Evolutionary conservation across 768 basidiomycete genomes (phyloP).

Genomic region (Ramaria rubella): DNA sequence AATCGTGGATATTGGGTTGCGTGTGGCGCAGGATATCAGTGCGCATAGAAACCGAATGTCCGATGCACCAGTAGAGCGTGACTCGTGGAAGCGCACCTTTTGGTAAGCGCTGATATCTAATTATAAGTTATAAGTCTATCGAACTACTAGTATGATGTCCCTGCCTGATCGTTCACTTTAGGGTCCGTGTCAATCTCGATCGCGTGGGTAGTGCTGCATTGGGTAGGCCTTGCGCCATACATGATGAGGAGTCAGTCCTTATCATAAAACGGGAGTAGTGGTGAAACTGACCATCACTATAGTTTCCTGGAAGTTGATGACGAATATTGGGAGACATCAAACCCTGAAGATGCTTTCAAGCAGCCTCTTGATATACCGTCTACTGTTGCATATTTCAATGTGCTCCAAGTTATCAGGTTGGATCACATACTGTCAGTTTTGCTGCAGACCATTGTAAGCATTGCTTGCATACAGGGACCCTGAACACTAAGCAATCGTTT

Average conservation of each 20-base stretch:
- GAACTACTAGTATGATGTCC: not conserved
- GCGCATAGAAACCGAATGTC: slow-evolving; percentile 48
- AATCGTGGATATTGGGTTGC: slow-evolving; percentile 56
- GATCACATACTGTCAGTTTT: slow-evolving; percentile 55
- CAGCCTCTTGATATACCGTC: slow-evolving; percentile 59
- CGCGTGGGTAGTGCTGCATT: slow-evolving; percentile 33
- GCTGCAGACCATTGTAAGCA: slow-evolving; percentile 50
- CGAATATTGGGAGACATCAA: slow-evolving; percentile 64
- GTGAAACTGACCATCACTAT: slow-evolving; percentile 13
- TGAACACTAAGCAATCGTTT: slow-evolving; percentile 4
- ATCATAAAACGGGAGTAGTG: slow-evolving; percentile 21
- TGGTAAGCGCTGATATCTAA: slow-evolving; percentile 28
- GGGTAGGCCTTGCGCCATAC: slow-evolving; percentile 66
- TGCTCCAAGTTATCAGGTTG: slow-evolving; percentile 47
- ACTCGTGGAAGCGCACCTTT: slow-evolving; percentile 60
- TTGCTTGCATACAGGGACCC: not conserved
- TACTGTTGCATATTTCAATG: slow-evolving; percentile 48
- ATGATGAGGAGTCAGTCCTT: slow-evolving; percentile 62
- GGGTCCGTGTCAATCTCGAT: slow-evolving; percentile 21
- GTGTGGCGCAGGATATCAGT: slow-evolving; percentile 67
- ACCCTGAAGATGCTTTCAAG: slow-evolving; percentile 50
- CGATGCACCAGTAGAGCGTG: slow-evolving; percentile 42
- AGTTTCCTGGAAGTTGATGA: slow-evolving; percentile 79
- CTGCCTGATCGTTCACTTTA: slow-evolving; percentile 8
- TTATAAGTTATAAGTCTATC: too few relatives aligned